A percentile compares a stretch with the other conserved stretches of the same genome.
phyloP scores from a whole-genome alignment of 495 filamentous ascomycete species.

The Penicillium argentinense region DNA sequence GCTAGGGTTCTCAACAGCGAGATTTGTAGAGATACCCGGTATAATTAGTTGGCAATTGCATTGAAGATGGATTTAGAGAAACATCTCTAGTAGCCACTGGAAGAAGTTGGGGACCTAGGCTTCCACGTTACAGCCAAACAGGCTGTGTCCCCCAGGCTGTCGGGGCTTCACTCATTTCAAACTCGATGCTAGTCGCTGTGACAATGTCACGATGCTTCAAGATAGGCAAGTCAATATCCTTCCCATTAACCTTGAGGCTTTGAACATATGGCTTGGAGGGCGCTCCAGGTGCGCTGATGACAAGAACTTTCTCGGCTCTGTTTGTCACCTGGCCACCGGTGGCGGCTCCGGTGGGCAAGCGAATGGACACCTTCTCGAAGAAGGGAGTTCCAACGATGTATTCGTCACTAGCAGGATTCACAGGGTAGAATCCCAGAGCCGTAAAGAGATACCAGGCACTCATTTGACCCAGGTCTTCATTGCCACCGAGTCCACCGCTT shows the following conservation, averaged over 20 bases:
- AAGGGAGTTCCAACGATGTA: slow-evolving; percentile 27
- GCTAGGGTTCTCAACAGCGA: too few relatives aligned
- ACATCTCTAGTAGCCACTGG: background rate
- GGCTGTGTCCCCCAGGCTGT: slow-evolving; percentile 19
- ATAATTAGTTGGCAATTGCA: background rate
- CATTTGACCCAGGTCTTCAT: slow-evolving; percentile 31
- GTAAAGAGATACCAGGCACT: slow-evolving; percentile 32
- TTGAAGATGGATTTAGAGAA: background rate
- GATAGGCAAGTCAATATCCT: slow-evolving; percentile 3
- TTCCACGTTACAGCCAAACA: slow-evolving; percentile 2
- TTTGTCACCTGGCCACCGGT: slow-evolving; percentile 13
- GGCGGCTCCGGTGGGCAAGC: slow-evolving; percentile 13
- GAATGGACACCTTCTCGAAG: slow-evolving; percentile 26
- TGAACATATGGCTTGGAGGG: slow-evolving; percentile 22
- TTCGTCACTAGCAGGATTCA: slow-evolving; percentile 28
- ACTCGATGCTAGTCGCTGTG: slow-evolving; percentile 16
- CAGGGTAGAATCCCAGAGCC: slow-evolving; percentile 28
- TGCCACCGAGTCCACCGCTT: slow-evolving; percentile 26
- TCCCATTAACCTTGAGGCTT: slow-evolving; percentile 20
- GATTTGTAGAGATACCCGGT: too few relatives aligned
- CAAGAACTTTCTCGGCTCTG: slow-evolving; percentile 12
- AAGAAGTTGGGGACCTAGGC: background rate
- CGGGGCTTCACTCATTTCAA: slow-evolving; percentile 27
- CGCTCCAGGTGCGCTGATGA: slow-evolving; percentile 21
- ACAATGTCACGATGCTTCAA: slow-evolving; percentile 21